A percentile compares a stretch with the other conserved stretches of the same genome.
These are phyloP conservation scores for Agrocybe praecox DNA, from an alignment of 768 basidiomycete genomes.

Conservation along the genomic window DNA sequence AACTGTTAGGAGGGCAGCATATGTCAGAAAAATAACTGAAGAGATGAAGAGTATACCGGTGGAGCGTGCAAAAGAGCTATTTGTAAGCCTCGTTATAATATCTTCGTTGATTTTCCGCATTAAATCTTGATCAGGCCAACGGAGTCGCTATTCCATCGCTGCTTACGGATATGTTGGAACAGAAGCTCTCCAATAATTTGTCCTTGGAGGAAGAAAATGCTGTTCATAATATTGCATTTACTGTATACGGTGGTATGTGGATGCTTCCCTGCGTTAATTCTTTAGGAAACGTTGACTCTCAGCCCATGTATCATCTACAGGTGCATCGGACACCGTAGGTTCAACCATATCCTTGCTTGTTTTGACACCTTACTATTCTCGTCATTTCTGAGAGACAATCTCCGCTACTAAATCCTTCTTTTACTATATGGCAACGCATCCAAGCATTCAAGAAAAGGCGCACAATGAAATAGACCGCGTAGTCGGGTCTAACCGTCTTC, in stretches of 20 bases:
- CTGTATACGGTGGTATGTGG: constrained; percentile 14
- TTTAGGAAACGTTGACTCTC: not conserved
- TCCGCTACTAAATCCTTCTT: constrained; percentile 23
- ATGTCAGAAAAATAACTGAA: not conserved
- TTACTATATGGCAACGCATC: constrained; percentile 30
- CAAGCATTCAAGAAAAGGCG: constrained; percentile 32
- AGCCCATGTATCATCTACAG: too few species aligned
- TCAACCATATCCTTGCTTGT: too few species aligned
- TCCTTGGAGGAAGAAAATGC: constrained; percentile 10
- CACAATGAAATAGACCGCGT: constrained; percentile 36
- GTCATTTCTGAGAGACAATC: constrained; percentile 16
- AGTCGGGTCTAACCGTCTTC: constrained; percentile 30
- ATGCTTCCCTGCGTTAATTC: not conserved
- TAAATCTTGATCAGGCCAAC: constrained; percentile 1
- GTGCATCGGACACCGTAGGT: constrained; percentile 13
- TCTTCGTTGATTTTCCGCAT: too few species aligned
- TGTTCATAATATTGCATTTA: constrained; percentile 10
- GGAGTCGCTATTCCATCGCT: constrained; percentile 13
- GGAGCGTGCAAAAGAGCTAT: constrained; percentile 6
- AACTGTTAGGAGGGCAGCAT: not conserved
- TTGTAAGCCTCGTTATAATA: not conserved
- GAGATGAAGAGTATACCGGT: constrained; percentile 7
- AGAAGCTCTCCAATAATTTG: not conserved
- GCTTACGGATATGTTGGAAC: constrained; percentile 12
- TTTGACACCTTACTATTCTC: too few species aligned